phyloP scores from a whole-genome alignment of 2,329 filamentous ascomycete genomes.

The Samsoniella hepiali region DNA sequence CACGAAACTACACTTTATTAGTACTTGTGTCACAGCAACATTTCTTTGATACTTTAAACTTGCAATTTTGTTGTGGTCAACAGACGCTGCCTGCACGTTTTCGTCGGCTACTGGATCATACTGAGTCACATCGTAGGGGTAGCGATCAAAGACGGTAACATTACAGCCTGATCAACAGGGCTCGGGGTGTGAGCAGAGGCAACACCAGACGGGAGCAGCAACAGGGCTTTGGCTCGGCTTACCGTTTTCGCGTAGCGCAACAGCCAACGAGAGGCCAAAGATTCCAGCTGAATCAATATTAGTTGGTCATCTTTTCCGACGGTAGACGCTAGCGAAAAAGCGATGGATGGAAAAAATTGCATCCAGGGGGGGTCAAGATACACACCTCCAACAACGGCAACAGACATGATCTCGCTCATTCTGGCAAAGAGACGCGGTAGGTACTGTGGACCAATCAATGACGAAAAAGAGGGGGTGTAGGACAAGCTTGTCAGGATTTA shows the following conservation, averaged over 20 bases:
- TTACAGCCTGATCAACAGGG: slow-evolving; percentile 7
- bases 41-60: background rate
- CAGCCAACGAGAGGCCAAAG: slow-evolving; percentile 26
- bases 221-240: background rate
- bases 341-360: background rate
- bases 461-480: background rate
- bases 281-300: slow-evolving; percentile 23
- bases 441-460: background rate
- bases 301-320: background rate
- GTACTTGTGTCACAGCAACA: background rate
- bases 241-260: slow-evolving; percentile 25
- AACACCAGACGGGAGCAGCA: background rate
- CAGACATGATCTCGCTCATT: slow-evolving; percentile 17
- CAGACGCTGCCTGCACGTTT: slow-evolving; percentile 25
- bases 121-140: slow-evolving; percentile 23
- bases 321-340: background rate
- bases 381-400: slow-evolving; percentile 21
- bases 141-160: slow-evolving; percentile 25
- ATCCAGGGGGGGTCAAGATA: background rate
- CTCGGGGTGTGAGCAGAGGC: background rate
- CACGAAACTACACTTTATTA: slow-evolving; percentile 23
- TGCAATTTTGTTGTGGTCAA: slow-evolving; percentile 29
- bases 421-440: background rate
- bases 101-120: slow-evolving; percentile 22
- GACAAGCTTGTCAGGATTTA: background rate